Conservation (phyloP, 257 asterid species). For the Solanum verrucosum region DNA sequence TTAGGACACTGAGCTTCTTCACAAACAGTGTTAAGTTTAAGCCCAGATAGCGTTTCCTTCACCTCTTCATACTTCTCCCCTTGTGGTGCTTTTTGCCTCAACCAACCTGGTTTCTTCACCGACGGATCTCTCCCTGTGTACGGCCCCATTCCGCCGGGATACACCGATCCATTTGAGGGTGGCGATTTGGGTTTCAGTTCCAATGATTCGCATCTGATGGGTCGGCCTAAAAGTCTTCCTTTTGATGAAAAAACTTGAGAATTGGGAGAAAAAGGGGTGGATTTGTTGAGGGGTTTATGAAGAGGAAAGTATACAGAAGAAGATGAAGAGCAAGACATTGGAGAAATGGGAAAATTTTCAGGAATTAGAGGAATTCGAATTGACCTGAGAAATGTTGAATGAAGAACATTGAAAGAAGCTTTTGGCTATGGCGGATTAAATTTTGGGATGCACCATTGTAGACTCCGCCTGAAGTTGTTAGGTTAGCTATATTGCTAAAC, state of each 20-base stretch:
- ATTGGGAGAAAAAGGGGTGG: not conserved
- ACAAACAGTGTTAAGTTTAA: constrained; percentile 83
- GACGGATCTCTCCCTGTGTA: constrained; percentile 79
- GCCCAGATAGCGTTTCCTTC: constrained; percentile 66
- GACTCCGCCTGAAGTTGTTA: not conserved
- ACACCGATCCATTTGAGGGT: constrained; percentile 14
- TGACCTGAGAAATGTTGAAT: not conserved
- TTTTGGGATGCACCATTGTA: not conserved
- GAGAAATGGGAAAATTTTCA: not conserved
- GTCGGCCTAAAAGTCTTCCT: not conserved
- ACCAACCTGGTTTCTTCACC: constrained; percentile 84
- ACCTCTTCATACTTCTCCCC: constrained; percentile 84
- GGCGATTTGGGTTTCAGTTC: constrained; percentile 6
- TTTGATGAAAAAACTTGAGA: not conserved
- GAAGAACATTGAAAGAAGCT: not conserved
- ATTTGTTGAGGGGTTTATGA: not conserved
- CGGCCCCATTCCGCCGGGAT: constrained; percentile 50
- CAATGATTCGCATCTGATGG: constrained; percentile 22
- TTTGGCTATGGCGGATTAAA: not conserved
- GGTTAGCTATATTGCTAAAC: not conserved
- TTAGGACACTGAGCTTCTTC: constrained; percentile 99
- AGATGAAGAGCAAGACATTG: not conserved
- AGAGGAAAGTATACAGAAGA: not conserved
- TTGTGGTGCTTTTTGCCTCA: constrained; percentile 96
- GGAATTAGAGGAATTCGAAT: not conserved